These are phyloP conservation scores for Aspergillus bridgeri DNA, from an alignment of 495 filamentous ascomycete genomes.

Conservation along the genomic window DNA sequence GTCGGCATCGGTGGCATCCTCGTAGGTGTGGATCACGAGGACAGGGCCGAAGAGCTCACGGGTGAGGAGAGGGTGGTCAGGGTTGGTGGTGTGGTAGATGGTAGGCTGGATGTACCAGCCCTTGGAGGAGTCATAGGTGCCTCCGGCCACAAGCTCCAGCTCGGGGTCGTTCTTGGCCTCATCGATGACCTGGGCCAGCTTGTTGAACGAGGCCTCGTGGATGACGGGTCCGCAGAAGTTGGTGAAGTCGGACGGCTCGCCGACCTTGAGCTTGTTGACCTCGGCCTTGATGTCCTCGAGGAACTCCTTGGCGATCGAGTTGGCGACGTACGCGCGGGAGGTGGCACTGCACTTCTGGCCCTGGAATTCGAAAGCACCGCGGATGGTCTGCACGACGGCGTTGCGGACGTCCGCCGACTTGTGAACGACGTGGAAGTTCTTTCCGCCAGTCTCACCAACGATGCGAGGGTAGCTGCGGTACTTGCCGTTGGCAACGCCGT, in stretches of 20 bases:
- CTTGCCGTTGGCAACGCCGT: constrained; percentile 65
- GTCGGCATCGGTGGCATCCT: constrained; percentile 49
- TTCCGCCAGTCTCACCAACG: constrained; percentile 82
- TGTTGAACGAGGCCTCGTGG: constrained; percentile 52
- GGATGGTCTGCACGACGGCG: constrained; percentile 72
- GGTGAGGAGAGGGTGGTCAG: constrained; percentile 57
- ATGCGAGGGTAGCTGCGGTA: constrained; percentile 78
- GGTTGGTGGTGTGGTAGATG: constrained; percentile 63
- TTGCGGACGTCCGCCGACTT: constrained; percentile 69
- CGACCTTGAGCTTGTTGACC: constrained; percentile 63
- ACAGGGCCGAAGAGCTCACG: constrained; percentile 65
- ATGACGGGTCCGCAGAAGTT: constrained; percentile 59
- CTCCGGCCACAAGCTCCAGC: constrained; percentile 58
- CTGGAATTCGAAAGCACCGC: constrained; percentile 82
- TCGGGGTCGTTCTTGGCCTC: constrained; percentile 59
- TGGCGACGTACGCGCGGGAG: constrained; percentile 69
- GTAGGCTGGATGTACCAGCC: constrained; percentile 69
- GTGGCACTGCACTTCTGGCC: constrained; percentile 87
- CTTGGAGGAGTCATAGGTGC: constrained; percentile 54
- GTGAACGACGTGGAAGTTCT: constrained; percentile 86
- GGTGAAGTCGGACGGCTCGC: constrained; percentile 63
- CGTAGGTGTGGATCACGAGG: constrained; percentile 58
- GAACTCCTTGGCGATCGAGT: constrained; percentile 67
- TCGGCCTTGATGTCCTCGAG: constrained; percentile 58
- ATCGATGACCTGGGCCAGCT: constrained; percentile 54